Percentiles rank a stretch among this genome's conserved stretches.
Conservation (phyloP, 768 basidiomycete genomes). For the Podaxis mareebaensis region DNA sequence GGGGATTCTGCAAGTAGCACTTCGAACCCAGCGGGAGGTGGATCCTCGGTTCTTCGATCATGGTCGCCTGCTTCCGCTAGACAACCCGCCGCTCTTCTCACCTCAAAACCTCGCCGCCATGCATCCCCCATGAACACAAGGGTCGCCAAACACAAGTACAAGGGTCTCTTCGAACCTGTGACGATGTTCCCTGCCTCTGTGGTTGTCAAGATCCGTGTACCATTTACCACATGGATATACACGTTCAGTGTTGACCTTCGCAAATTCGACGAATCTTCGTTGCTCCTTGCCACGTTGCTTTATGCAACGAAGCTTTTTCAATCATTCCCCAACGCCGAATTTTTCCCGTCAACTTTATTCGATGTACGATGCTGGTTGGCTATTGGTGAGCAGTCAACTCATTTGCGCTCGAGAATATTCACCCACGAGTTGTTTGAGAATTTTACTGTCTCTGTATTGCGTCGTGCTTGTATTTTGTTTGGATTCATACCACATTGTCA, state of each 20-base stretch:
- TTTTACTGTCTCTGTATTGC: slow-evolving; percentile 53
- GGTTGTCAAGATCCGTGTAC: slow-evolving; percentile 45
- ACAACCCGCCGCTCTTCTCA: slow-evolving; percentile 26
- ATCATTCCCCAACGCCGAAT: slow-evolving; percentile 25
- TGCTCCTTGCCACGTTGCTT: slow-evolving; percentile 65
- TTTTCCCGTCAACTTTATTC: slow-evolving; percentile 23
- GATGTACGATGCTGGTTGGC: slow-evolving; percentile 46
- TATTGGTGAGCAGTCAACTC: slow-evolving; percentile 41
- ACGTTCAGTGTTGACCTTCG: slow-evolving; percentile 61
- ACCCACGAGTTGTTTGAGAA: slow-evolving; percentile 40
- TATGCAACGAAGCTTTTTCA: slow-evolving; percentile 54
- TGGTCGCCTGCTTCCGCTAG: slow-evolving; percentile 58
- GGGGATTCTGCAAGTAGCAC: slow-evolving; percentile 40
- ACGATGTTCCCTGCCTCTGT: slow-evolving; percentile 51
- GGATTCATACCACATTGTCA: slow-evolving; percentile 56
- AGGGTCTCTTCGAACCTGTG: slow-evolving; percentile 15
- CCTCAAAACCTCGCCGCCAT: slow-evolving; percentile 11
- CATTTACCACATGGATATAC: slow-evolving; percentile 40
- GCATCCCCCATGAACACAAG: slow-evolving; percentile 14
- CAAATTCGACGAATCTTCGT: slow-evolving; percentile 59
- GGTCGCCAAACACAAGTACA: slow-evolving; percentile 5
- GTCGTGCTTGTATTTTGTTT: slow-evolving; percentile 61
- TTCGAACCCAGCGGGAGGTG: slow-evolving; percentile 17
- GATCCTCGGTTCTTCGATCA: slow-evolving; percentile 67
- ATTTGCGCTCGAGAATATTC: not conserved